These are phyloP conservation scores for Climacium dendroides DNA, from an alignment of 225 moss, liverwort and hornwort species.

Conservation along the genomic window DNA sequence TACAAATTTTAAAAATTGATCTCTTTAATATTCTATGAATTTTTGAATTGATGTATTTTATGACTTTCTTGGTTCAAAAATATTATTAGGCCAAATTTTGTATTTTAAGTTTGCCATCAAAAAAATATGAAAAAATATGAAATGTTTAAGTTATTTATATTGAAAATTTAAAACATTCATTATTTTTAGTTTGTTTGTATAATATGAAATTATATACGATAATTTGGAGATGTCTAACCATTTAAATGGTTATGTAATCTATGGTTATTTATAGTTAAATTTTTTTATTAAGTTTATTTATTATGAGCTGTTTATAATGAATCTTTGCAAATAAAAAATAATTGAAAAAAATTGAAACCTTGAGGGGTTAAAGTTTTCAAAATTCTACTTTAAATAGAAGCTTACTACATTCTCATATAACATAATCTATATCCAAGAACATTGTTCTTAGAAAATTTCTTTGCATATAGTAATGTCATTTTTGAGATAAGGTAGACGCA, in stretches of 20 bases:
- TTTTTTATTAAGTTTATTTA: not conserved
- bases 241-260: not conserved
- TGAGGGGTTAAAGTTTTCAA: fast-evolving
- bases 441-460: not conserved
- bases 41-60: too few relatives aligned
- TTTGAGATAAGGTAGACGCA: fast-evolving
- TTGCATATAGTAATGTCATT: not conserved
- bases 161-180: not conserved
- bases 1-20: too few relatives aligned
- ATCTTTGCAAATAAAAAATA: not conserved
- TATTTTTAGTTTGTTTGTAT: not conserved
- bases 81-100: not conserved
- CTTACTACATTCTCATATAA: not conserved
- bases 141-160: fast-evolving
- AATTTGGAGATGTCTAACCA: not conserved
- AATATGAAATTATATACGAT: not conserved
- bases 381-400: not conserved
- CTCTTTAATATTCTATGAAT: too few relatives aligned
- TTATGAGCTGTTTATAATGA: not conserved
- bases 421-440: not conserved
- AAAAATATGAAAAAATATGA: not conserved
- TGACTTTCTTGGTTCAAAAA: not conserved
- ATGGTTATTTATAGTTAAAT: not conserved
- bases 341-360: not conserved
- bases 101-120: not conserved